Evolutionary conservation across 768 basidiomycete genomes (phyloP).

Genomic region (Boletellus ananas): DNA sequence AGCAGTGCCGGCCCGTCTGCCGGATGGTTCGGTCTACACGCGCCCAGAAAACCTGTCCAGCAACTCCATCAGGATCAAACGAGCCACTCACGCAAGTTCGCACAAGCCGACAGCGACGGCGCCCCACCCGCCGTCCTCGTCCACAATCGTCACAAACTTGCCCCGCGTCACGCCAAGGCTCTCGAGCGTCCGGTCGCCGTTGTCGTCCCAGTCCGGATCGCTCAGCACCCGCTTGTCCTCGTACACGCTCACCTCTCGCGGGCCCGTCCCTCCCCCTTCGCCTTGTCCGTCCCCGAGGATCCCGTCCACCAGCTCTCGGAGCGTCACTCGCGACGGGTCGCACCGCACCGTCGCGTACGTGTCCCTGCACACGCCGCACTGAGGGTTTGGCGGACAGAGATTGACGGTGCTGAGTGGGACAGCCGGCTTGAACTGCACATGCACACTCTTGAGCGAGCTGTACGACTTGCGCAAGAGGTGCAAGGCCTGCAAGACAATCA

Average conservation of each 20-base stretch:
- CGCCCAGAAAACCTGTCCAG: no score
- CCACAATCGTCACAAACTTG: constrained; percentile 84
- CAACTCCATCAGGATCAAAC: no score
- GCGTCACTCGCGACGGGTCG: constrained; percentile 62
- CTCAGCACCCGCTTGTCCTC: constrained; percentile 84
- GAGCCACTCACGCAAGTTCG: constrained; percentile 59
- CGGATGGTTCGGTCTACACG: constrained; percentile 58
- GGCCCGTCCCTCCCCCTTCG: constrained; percentile 32
- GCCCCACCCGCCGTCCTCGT: constrained; percentile 77
- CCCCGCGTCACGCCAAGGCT: constrained; percentile 77
- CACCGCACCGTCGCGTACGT: constrained; percentile 73
- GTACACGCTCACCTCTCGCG: constrained; percentile 72
- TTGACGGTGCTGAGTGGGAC: constrained; percentile 73
- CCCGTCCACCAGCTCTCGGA: constrained; percentile 70
- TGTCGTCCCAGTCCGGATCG: constrained; percentile 95
- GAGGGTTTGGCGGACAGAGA: constrained; percentile 65
- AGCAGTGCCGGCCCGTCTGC: constrained; percentile 51
- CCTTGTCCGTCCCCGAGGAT: constrained; percentile 53
- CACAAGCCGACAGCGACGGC: constrained; percentile 71
- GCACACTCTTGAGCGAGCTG: constrained; percentile 64
- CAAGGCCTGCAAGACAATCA: constrained; percentile 91
- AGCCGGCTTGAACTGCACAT: constrained; percentile 70
- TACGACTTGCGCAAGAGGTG: constrained; percentile 72
- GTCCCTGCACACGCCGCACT: constrained; percentile 85
- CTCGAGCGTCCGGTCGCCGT: constrained; percentile 72